A percentile compares a stretch with the other conserved stretches of the same genome.
phyloP scores from a whole-genome alignment of 2,329 filamentous ascomycete genomes.

The Cladosporium sp. region DNA sequence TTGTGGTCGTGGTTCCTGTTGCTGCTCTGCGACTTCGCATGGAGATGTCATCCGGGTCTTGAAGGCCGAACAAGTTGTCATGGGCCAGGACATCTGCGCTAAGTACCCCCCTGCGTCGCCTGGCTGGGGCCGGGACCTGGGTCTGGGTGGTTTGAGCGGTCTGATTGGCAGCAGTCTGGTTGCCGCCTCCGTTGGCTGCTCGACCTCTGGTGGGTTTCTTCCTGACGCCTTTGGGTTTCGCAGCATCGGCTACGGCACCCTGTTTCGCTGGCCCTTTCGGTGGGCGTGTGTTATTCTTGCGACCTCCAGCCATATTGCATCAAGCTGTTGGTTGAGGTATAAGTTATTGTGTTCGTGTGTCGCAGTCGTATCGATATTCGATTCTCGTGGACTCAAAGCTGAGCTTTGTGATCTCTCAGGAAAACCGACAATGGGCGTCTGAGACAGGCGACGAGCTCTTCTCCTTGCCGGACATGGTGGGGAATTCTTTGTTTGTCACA shows the following conservation, averaged over 20 bases:
- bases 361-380: neutral
- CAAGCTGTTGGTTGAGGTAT: neutral
- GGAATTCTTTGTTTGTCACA: conserved; percentile 6
- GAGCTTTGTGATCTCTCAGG: neutral
- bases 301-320: neutral
- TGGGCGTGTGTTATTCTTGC: neutral
- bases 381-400: neutral
- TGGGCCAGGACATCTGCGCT: neutral
- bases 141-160: neutral
- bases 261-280: neutral
- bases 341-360: neutral
- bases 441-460: conserved; percentile 4
- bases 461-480: neutral
- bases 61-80: neutral
- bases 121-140: neutral
- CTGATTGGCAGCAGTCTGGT: neutral
- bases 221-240: neutral
- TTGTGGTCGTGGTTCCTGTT: neutral
- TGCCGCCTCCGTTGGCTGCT: neutral
- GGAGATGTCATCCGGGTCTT: neutral
- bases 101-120: neutral
- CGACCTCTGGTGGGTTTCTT: neutral
- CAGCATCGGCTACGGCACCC: neutral
- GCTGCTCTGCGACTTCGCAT: neutral
- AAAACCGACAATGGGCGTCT: neutral